Percentiles rank a stretch among this genome's conserved stretches.
These are phyloP conservation scores for Camellia oleifera DNA, from an alignment of 179 eudicot species.

Conservation along the genomic window DNA sequence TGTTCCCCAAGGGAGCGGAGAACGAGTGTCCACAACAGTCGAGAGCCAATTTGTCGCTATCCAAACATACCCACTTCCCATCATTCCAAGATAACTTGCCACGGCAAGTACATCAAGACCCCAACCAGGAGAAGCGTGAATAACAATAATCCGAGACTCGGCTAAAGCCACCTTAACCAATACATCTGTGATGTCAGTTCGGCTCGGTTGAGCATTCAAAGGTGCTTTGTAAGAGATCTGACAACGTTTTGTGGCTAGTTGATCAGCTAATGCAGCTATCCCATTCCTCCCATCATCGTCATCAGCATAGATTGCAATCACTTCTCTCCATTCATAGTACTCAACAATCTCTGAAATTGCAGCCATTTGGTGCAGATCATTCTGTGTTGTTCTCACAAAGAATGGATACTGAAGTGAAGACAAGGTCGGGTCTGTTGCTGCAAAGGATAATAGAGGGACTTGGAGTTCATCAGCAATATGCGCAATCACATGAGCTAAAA, in stretches of 20 bases:
- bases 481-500: slow-evolving; percentile 52
- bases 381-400: slow-evolving; percentile 53
- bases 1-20: slow-evolving; percentile 33
- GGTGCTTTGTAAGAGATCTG: slow-evolving; percentile 58
- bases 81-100: slow-evolving; percentile 60
- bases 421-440: slow-evolving; percentile 71
- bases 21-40: slow-evolving; percentile 50
- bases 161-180: slow-evolving; percentile 47
- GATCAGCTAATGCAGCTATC: slow-evolving; percentile 50
- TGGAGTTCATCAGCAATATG: slow-evolving; percentile 53
- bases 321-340: slow-evolving; percentile 66
- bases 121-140: slow-evolving; percentile 44
- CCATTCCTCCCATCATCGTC: slow-evolving; percentile 80
- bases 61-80: slow-evolving; percentile 69
- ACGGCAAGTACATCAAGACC: slow-evolving; percentile 49
- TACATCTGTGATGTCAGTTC: slow-evolving; percentile 45
- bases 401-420: slow-evolving; percentile 59
- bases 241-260: slow-evolving; percentile 42
- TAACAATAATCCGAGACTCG: slow-evolving; percentile 58
- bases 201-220: slow-evolving; percentile 33
- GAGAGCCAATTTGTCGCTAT: slow-evolving; percentile 75
- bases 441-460: slow-evolving; percentile 66
- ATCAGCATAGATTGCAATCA: slow-evolving; percentile 59
- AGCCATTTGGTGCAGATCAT: slow-evolving; percentile 67
- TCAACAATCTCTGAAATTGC: slow-evolving; percentile 57